Conservation (phyloP, 164 flowering plant genomes). For the Pachysandra terminalis region DNA sequence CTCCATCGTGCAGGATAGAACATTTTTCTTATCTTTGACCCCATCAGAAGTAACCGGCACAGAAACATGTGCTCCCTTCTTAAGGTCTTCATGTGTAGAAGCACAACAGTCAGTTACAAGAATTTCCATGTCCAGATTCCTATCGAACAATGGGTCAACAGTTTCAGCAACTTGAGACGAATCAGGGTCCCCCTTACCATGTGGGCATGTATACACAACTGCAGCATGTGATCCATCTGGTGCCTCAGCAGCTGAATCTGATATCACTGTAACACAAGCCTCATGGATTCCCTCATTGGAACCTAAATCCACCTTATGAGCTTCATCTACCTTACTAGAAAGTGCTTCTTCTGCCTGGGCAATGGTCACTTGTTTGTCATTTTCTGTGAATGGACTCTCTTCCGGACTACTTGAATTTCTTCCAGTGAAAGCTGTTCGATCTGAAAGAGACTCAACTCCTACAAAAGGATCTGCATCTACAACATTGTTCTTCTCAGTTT, state of each 20-base stretch:
- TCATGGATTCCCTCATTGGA: background rate
- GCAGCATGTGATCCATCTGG: background rate
- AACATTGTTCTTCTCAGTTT: background rate
- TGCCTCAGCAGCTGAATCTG: background rate
- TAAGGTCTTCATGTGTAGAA: slow-evolving; percentile 3
- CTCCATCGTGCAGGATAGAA: background rate
- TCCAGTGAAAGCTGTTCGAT: background rate
- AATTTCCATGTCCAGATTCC: background rate
- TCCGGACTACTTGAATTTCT: background rate
- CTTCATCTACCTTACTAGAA: background rate
- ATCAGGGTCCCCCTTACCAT: background rate
- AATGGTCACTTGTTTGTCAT: background rate
- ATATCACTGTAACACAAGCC: background rate
- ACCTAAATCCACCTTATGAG: background rate
- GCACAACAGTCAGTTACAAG: background rate
- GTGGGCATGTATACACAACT: background rate
- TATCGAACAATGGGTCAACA: background rate
- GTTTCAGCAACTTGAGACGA: background rate
- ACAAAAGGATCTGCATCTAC: background rate
- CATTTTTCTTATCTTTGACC: background rate
- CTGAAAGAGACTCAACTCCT: background rate
- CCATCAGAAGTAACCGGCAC: background rate
- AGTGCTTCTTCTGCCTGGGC: background rate
- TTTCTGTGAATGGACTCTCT: background rate
- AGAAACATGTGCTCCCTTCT: background rate